A percentile compares a stretch with the other conserved stretches of the same genome.
Conservation (phyloP, 108 stramenopile genomes). For the Fistulifera pelliculosa region DNA sequence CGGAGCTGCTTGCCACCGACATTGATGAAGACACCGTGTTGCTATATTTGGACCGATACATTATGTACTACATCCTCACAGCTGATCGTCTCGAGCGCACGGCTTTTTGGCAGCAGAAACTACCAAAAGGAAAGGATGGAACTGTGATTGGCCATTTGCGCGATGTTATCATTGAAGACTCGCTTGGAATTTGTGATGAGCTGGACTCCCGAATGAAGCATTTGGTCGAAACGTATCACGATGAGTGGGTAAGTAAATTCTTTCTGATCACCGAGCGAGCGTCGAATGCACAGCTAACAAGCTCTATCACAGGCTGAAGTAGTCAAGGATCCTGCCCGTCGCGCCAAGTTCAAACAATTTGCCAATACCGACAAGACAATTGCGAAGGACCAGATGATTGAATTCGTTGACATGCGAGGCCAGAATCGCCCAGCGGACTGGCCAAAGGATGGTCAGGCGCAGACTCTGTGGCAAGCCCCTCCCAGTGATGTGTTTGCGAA, state of each 20-base stretch:
- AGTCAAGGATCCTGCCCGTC: conserved; percentile 65
- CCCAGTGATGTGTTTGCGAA: conserved; percentile 65
- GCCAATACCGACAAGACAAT: conserved; percentile 81
- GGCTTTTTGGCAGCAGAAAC: conserved; percentile 79
- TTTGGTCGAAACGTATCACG: conserved; percentile 89
- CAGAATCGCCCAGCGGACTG: conserved; percentile 85
- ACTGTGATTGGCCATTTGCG: conserved; percentile 84
- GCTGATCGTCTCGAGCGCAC: conserved; percentile 86
- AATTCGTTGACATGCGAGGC: conserved; percentile 82
- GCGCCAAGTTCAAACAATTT: conserved; percentile 81
- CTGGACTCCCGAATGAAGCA: conserved; percentile 82
- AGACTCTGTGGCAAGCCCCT: conserved; percentile 69
- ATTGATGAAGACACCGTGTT: conserved; percentile 84
- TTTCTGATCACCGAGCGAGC: no score
- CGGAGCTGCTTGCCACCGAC: conserved; percentile 80
- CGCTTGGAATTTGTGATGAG: conserved; percentile 83
- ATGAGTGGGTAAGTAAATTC: conserved; percentile 67
- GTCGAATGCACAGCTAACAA: no score
- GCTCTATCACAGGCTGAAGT: conserved; percentile 84
- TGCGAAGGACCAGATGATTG: conserved; percentile 74
- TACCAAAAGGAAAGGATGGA: conserved; percentile 74
- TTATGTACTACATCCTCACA: conserved; percentile 93
- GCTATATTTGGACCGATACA: conserved; percentile 86
- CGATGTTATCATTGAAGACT: conserved; percentile 90
- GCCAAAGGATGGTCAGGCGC: conserved; percentile 74